Evolutionary conservation across 768 basidiomycete genomes (phyloP).

Genomic region (Lentinus tigrinus): DNA sequence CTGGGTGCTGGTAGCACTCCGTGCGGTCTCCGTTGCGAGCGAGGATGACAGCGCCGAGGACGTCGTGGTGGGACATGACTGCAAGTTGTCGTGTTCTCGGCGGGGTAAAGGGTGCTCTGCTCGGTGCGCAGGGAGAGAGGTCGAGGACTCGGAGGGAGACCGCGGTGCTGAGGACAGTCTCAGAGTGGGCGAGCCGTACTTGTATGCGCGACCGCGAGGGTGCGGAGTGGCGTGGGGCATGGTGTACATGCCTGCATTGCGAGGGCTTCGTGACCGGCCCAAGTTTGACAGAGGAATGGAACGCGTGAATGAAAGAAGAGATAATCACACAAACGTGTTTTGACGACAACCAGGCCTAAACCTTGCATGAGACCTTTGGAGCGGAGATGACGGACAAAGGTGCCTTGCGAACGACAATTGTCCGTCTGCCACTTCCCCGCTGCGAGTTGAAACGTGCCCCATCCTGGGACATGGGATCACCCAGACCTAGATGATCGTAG

Average conservation of each 20-base stretch:
- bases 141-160: conserved; percentile 11
- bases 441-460: too few species aligned
- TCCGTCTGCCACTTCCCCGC: too few species aligned
- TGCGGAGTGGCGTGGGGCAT: conserved; percentile 5
- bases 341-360: neutral
- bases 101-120: neutral
- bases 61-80: conserved; percentile 44
- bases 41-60: conserved; percentile 76
- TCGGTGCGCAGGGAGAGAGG: neutral
- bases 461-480: too few species aligned
- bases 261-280: neutral
- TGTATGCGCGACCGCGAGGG: neutral
- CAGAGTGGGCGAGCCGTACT: neutral
- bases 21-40: conserved; percentile 77
- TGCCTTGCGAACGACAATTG: neutral
- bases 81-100: neutral
- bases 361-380: conserved; percentile 1
- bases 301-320: neutral
- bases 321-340: conserved; percentile 3
- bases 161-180: conserved; percentile 17
- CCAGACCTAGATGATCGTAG: too few species aligned
- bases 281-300: neutral
- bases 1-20: conserved; percentile 70
- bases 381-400: conserved; percentile 9
- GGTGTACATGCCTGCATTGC: conserved; percentile 1